A percentile compares a stretch with the other conserved stretches of the same genome.
Evolutionary conservation across 2,329 filamentous ascomycete species (phyloP).

Genomic region (Tricladium varicosporioides): DNA sequence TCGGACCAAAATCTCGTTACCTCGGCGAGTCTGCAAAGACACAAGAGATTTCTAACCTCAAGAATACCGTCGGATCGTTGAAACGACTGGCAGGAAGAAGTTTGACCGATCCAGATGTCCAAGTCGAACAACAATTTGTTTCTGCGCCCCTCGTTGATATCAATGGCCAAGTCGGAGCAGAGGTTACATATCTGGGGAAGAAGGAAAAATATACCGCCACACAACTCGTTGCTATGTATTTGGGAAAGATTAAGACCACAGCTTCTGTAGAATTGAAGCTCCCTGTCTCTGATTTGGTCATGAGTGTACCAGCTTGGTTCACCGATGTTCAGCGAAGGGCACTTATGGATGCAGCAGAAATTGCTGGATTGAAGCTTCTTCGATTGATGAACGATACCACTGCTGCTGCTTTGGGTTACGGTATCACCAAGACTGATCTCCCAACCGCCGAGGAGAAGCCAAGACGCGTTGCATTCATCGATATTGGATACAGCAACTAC

Average conservation of each 20-base stretch:
- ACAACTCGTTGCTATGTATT: slow-evolving; percentile 91
- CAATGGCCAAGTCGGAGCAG: slow-evolving; percentile 90
- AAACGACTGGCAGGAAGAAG: slow-evolving; percentile 89
- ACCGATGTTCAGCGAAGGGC: slow-evolving; percentile 89
- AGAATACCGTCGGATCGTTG: slow-evolving; percentile 93
- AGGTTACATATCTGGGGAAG: slow-evolving; percentile 90
- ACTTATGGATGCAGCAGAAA: slow-evolving; percentile 87
- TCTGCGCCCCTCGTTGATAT: slow-evolving; percentile 84
- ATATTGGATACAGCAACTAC: slow-evolving; percentile 96
- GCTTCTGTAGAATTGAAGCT: slow-evolving; percentile 84
- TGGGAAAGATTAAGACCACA: slow-evolving; percentile 91
- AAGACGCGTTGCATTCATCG: slow-evolving; percentile 84
- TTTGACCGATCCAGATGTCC: slow-evolving; percentile 85
- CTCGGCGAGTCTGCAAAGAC: slow-evolving; percentile 96
- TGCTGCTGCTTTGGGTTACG: slow-evolving; percentile 90
- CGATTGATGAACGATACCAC: slow-evolving; percentile 98
- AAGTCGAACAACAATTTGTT: slow-evolving; percentile 89
- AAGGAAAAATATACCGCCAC: slow-evolving; percentile 94
- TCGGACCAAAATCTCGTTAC: slow-evolving; percentile 90
- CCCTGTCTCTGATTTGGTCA: slow-evolving; percentile 87
- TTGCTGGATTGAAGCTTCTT: slow-evolving; percentile 88
- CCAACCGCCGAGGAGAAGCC: slow-evolving; percentile 88
- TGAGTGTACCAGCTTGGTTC: slow-evolving; percentile 96
- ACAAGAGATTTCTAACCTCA: slow-evolving; percentile 98
- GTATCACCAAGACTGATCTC: slow-evolving; percentile 96